Conservation (phyloP, 352 stramenopile genomes). For the Phytophthora pinifolia region DNA sequence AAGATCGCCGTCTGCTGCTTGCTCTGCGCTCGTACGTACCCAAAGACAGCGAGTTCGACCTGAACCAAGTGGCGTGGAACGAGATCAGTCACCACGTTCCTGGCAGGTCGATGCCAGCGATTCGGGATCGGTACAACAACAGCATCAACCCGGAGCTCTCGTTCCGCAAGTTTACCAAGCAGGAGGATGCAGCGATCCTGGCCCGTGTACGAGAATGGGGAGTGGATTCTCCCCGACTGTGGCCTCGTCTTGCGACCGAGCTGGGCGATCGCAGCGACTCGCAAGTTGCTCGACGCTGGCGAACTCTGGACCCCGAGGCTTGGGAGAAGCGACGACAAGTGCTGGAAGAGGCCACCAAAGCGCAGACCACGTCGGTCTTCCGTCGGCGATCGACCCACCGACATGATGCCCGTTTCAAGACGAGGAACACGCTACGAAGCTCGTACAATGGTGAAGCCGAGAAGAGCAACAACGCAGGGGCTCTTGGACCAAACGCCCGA, state of each 20-base stretch:
- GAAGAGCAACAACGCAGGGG: no score
- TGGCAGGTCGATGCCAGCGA: slow-evolving; percentile 47
- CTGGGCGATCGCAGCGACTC: slow-evolving; percentile 52
- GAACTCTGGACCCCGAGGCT: slow-evolving; percentile 35
- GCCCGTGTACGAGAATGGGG: slow-evolving; percentile 38
- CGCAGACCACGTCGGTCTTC: slow-evolving; percentile 47
- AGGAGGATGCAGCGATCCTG: slow-evolving; percentile 52
- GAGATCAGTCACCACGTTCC: slow-evolving; percentile 64
- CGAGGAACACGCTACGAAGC: slow-evolving; percentile 33
- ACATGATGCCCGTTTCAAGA: slow-evolving; percentile 10
- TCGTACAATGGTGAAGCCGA: slow-evolving; percentile 37
- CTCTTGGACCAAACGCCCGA: background rate
- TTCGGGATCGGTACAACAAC: slow-evolving; percentile 71
- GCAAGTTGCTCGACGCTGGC: slow-evolving; percentile 50
- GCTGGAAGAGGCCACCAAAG: slow-evolving; percentile 22
- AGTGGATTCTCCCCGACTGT: slow-evolving; percentile 37
- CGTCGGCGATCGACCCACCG: slow-evolving; percentile 39
- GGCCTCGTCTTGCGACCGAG: slow-evolving; percentile 43
- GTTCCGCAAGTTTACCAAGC: slow-evolving; percentile 53
- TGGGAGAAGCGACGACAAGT: slow-evolving; percentile 35
- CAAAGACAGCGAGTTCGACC: slow-evolving; percentile 42
- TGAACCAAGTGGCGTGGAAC: slow-evolving; percentile 54
- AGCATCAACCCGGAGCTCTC: slow-evolving; percentile 69
- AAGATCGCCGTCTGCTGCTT: slow-evolving; percentile 66
- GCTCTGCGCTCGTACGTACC: slow-evolving; percentile 58